Conservation (phyloP, 805 yeast genomes). For the Cyberlindnera lachancei region DNA sequence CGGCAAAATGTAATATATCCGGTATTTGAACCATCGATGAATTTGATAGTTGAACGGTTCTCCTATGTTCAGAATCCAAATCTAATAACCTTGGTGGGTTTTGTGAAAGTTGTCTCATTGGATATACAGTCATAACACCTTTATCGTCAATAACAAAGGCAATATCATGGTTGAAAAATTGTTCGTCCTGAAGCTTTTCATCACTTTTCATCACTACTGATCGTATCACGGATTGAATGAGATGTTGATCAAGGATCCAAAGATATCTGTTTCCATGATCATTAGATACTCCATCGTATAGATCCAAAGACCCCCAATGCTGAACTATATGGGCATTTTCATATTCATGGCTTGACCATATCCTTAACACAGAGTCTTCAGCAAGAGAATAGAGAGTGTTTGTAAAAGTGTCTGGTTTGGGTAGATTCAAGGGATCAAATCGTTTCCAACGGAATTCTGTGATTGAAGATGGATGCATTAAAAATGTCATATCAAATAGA, state of each 20-base stretch:
- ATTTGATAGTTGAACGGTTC: conserved; percentile 17
- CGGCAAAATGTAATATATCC: conserved; percentile 28
- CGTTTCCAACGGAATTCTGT: conserved; percentile 53
- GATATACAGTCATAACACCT: conserved; percentile 37
- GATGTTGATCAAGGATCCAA: conserved; percentile 34
- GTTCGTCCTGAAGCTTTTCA: conserved; percentile 18
- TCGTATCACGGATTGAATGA: conserved; percentile 24
- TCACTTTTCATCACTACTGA: conserved; percentile 5
- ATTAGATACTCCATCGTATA: conserved; percentile 13
- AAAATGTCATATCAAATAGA: conserved; percentile 58
- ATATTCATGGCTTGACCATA: conserved; percentile 62
- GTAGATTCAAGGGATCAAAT: conserved; percentile 19
- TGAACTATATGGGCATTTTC: conserved; percentile 51
- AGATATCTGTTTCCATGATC: conserved; percentile 24
- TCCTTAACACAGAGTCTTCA: conserved; percentile 48
- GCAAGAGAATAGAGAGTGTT: conserved; percentile 61
- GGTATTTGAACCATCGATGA: conserved; percentile 27
- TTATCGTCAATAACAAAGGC: conserved; percentile 32
- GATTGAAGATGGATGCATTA: conserved; percentile 58
- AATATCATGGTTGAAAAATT: conserved; percentile 28
- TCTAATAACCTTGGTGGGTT: conserved; percentile 44
- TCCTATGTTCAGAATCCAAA: background rate
- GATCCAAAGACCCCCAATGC: conserved; percentile 44
- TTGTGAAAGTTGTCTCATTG: conserved; percentile 42
- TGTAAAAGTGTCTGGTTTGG: conserved; percentile 29